Percentiles rank a stretch among this genome's conserved stretches.
Conservation (phyloP, 305 asterid genomes). For the Fraxinus sp. region DNA sequence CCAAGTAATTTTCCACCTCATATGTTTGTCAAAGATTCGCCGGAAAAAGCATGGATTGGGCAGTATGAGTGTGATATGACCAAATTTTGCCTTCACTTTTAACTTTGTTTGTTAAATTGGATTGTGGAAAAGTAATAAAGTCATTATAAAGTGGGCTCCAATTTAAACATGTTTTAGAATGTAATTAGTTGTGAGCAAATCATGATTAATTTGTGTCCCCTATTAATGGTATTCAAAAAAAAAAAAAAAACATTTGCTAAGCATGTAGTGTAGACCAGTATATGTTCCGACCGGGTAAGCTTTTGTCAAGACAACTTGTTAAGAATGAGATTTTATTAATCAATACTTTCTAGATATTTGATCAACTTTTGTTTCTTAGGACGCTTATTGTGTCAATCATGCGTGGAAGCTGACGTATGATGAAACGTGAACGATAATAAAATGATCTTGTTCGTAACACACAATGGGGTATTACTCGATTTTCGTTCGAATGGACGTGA, state of each 20-base stretch:
- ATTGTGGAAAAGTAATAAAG: constrained; percentile 1
- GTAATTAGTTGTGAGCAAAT: constrained; percentile 22
- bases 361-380: neutral
- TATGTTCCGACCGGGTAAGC: neutral
- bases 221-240: no score
- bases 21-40: constrained; percentile 45
- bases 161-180: constrained; percentile 20
- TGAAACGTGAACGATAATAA: no score
- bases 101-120: constrained; percentile 8
- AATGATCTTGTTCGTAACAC: no score
- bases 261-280: neutral
- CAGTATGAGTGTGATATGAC: constrained; percentile 38
- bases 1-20: constrained; percentile 20
- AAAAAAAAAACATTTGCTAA: neutral
- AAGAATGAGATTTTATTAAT: neutral
- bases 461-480: no score
- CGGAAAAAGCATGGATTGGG: constrained; percentile 26
- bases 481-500: no score
- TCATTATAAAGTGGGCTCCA: constrained; percentile 10
- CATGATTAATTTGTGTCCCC: neutral
- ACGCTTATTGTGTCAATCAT: neutral
- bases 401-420: neutral
- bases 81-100: constrained; percentile 21
- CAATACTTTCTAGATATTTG: neutral
- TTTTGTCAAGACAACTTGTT: neutral